Evolutionary conservation across 768 basidiomycete genomes (phyloP).

Genomic region (Termitomyces sp.): DNA sequence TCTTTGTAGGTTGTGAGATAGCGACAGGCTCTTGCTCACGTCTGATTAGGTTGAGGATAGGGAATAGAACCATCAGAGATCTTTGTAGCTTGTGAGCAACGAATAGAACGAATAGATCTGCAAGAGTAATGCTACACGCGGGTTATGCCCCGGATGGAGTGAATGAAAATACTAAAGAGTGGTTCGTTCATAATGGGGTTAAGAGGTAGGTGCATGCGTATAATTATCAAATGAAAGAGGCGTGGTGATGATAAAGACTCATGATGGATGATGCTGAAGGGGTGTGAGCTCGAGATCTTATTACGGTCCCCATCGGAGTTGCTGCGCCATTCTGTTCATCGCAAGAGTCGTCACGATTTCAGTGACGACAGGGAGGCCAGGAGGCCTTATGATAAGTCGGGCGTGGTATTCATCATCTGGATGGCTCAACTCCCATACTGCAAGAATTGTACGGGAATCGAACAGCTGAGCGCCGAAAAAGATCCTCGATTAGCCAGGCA

Average conservation of each 20-base stretch:
- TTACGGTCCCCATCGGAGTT: conserved; percentile 47
- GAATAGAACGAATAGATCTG: conserved; percentile 17
- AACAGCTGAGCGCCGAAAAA: conserved; percentile 43
- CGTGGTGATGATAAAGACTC: conserved; percentile 9
- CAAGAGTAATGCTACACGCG: conserved; percentile 20
- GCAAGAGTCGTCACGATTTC: conserved; percentile 76
- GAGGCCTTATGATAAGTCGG: conserved; percentile 53
- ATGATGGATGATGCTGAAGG: conserved; percentile 1
- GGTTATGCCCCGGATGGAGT: conserved; percentile 14
- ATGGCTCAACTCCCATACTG: conserved; percentile 63
- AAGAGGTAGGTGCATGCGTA: conserved; percentile 11
- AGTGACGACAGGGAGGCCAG: conserved; percentile 62
- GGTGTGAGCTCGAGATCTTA: neutral
- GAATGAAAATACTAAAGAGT: neutral
- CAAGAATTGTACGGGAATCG: conserved; percentile 59
- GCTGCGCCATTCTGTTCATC: conserved; percentile 68
- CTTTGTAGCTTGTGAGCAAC: too few relatives aligned
- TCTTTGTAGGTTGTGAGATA: conserved; percentile 13
- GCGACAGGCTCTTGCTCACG: conserved; percentile 8
- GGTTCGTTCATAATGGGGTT: conserved; percentile 12
- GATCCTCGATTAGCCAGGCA: neutral
- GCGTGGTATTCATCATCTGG: conserved; percentile 59
- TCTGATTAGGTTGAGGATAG: neutral
- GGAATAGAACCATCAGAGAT: too few relatives aligned
- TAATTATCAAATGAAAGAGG: conserved; percentile 11